phyloP scores from a whole-genome alignment of 495 filamentous ascomycete species.

The Penicillium simplicissimum region DNA sequence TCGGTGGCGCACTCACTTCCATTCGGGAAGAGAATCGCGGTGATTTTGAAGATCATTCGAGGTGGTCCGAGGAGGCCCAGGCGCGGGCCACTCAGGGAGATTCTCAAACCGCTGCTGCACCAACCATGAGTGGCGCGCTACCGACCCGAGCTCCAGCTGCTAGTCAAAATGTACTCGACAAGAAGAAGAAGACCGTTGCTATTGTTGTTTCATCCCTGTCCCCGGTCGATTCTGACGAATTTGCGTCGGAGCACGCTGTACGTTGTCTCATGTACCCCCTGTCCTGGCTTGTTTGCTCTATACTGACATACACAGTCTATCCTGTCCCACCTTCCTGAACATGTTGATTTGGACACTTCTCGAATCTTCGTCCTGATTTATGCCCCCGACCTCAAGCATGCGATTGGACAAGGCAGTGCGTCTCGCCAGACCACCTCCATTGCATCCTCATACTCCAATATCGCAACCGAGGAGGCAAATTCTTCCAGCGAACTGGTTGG shows the following conservation, averaged over 20 bases:
- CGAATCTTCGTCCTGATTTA: constrained; percentile 88
- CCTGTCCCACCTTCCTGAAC: constrained; percentile 79
- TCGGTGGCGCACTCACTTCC: constrained; percentile 75
- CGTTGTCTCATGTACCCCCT: constrained; percentile 30
- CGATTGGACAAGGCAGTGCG: constrained; percentile 39
- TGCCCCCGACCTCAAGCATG: constrained; percentile 73
- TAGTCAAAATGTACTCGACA: constrained; percentile 25
- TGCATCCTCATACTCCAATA: constrained; percentile 85
- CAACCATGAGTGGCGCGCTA: constrained; percentile 35
- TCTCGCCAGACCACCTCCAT: constrained; percentile 60
- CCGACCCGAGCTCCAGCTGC: constrained; percentile 23
- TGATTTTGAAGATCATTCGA: constrained; percentile 77
- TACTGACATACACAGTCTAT: constrained; percentile 64
- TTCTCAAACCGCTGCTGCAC: constrained; percentile 25
- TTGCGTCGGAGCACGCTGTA: constrained; percentile 74
- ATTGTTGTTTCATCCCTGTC: constrained; percentile 77
- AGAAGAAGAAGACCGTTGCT: constrained; percentile 79
- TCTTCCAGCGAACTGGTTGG: constrained; percentile 65
- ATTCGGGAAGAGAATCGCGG: constrained; percentile 82
- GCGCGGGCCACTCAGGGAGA: constrained; percentile 40
- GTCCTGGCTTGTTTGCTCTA: constrained; percentile 1
- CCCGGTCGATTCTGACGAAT: constrained; percentile 61
- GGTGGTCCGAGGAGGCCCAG: constrained; percentile 82
- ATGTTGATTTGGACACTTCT: constrained; percentile 64
- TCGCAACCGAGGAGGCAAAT: constrained; percentile 71